Conservation (phyloP, 2,329 filamentous ascomycete genomes). For the Colletotrichum lini region DNA sequence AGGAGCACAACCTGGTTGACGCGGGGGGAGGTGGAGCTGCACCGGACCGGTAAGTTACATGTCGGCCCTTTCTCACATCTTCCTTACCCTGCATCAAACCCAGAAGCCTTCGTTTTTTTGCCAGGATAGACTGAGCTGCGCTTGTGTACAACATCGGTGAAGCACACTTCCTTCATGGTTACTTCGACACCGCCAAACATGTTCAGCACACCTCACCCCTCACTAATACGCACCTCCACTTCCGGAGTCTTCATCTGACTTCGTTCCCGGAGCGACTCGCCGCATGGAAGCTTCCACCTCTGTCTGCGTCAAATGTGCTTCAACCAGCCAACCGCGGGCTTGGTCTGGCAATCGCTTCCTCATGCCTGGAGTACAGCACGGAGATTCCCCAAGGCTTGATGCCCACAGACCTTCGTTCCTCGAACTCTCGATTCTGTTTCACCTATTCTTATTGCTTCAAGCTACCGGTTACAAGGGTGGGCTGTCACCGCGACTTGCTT, state of each 20-base stretch:
- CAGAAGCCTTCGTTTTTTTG: slow-evolving; percentile 15
- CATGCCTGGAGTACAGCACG: slow-evolving; percentile 32
- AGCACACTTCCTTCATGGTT: background rate
- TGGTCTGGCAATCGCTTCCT: slow-evolving; percentile 10
- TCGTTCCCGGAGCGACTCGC: background rate
- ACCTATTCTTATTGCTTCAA: slow-evolving; percentile 24
- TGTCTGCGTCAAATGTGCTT: slow-evolving; percentile 32
- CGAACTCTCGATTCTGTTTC: slow-evolving; percentile 39
- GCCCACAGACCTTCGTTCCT: slow-evolving; percentile 31
- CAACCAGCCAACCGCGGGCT: slow-evolving; percentile 20
- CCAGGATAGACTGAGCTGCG: background rate
- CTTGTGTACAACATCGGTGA: background rate
- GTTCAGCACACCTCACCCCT: slow-evolving; percentile 10
- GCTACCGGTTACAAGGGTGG: slow-evolving; percentile 17
- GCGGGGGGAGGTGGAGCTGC: background rate
- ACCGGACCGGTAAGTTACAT: background rate
- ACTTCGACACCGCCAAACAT: background rate
- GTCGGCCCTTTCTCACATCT: background rate
- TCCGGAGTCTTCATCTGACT: background rate
- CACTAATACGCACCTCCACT: too few species aligned
- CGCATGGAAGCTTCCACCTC: slow-evolving; percentile 29
- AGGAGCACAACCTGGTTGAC: background rate
- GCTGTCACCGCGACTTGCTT: background rate
- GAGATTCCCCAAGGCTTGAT: slow-evolving; percentile 34
- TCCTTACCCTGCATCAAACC: slow-evolving; percentile 6